Conservation (phyloP, 768 basidiomycete species). For the Gelatoporia subvermispora region DNA sequence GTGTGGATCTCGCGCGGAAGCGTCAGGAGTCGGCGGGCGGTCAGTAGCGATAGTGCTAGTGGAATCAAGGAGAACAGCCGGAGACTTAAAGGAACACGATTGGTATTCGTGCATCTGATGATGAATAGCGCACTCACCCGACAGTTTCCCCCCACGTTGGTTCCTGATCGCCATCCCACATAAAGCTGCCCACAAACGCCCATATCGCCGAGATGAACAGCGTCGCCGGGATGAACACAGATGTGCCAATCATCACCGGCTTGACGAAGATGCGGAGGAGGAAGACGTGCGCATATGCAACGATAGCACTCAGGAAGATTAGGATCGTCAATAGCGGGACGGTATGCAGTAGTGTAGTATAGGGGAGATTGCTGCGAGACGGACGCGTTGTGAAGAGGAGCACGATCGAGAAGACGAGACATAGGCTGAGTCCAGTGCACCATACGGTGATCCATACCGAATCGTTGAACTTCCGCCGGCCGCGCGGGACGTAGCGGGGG, state of each 20-base stretch:
- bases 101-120: background rate
- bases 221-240: constrained; percentile 69
- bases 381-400: constrained; percentile 57
- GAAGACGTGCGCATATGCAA: constrained; percentile 71
- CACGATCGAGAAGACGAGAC: constrained; percentile 58
- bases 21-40: constrained; percentile 65
- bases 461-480: constrained; percentile 71
- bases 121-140: constrained; percentile 47
- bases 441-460: constrained; percentile 66
- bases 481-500: constrained; percentile 59
- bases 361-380: constrained; percentile 40
- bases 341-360: constrained; percentile 70
- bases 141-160: constrained; percentile 81
- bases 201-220: constrained; percentile 72
- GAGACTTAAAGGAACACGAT: constrained; percentile 42
- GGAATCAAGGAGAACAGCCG: constrained; percentile 77
- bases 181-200: constrained; percentile 79
- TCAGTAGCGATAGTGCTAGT: constrained; percentile 60
- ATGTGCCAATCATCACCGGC: constrained; percentile 76
- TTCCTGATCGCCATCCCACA: constrained; percentile 46
- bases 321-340: constrained; percentile 73
- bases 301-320: constrained; percentile 62
- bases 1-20: constrained; percentile 69
- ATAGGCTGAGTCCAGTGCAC: constrained; percentile 53
- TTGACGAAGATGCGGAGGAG: constrained; percentile 78